Evolutionary conservation across 1,139 yeast species (phyloP), one percentile per base, ranked within the genome.

Genomic region (Suhomyces atakaporum): DNA sequence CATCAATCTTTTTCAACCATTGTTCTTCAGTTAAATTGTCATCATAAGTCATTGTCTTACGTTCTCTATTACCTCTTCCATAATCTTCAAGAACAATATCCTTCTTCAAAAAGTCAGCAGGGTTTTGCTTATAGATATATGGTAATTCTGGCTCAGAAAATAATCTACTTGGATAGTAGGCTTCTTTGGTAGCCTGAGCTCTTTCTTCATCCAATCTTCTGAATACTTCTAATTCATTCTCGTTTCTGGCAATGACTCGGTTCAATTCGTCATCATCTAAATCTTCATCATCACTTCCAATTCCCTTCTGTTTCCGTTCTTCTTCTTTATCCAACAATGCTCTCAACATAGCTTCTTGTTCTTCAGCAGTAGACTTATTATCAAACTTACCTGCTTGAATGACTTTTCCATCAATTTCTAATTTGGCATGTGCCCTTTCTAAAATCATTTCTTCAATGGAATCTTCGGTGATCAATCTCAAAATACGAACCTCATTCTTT

Each of bases 371-470:
- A 2, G 90, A 83, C 54, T 84, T 84, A 54, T 84, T 84, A 62
- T 83, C 94, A 47, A 84, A 84, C 51, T 84, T 84, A 73, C 94
- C 95, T 3, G 92, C 94, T 58, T 84, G 94, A 56, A 86, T 86
- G 45, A 86, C 94, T 55, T 86, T 84, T 39, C 95, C 95, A 58
- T 86, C 95, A 48, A 86, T 84, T 53, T 85, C 92, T 53, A 85
- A 69, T 57, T 86, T 86, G 38, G 83, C 84, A 50, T 83, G 88
- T 2, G 95, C 95, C 57, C 88, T 75, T 51, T 84, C 94, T 43
- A 85, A 66, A 50, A 86, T 84, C 55, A 81, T 82, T 58, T 86
- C 94, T 62, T 86, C 95, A 11, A 85, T 87, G 0, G 95, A 84
- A 50, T 84, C 87, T 44, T 82, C 81, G 0, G 95, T 85, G 39